These are phyloP conservation scores for Inga laurina DNA, from an alignment of 306 rosid species.

Conservation along the genomic window DNA sequence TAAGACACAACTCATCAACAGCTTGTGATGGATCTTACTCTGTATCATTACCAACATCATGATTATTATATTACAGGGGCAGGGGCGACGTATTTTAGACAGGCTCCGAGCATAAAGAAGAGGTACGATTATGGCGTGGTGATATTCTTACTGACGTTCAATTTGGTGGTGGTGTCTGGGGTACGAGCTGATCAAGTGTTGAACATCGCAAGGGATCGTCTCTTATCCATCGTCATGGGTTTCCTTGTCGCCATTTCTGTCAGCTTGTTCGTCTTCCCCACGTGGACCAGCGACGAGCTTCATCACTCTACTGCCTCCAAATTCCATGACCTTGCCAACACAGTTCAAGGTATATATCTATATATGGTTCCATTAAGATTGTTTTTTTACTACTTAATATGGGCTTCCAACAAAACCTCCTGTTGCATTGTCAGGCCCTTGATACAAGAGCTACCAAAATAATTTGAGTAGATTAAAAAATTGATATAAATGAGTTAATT, in stretches of 20 bases:
- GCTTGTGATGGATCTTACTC: no score
- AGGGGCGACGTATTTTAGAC: conserved; percentile 53
- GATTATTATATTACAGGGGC: conserved; percentile 48
- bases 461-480: no score
- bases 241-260: conserved; percentile 61
- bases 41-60: background rate
- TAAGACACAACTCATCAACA: background rate
- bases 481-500: no score
- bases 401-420: background rate
- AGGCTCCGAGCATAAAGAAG: conserved; percentile 64
- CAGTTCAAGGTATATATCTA: conserved; percentile 57
- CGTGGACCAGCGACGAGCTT: conserved; percentile 91
- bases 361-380: background rate
- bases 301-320: conserved; percentile 59
- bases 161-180: conserved; percentile 78
- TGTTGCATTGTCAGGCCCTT: background rate
- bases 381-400: background rate
- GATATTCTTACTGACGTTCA: conserved; percentile 80
- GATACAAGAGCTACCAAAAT: no score
- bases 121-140: conserved; percentile 79
- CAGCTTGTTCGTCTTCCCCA: conserved; percentile 65
- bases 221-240: conserved; percentile 67
- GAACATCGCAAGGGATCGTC: conserved; percentile 66
- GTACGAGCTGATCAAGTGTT: conserved; percentile 51
- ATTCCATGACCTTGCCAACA: conserved; percentile 56